Evolutionary conservation across 495 filamentous ascomycete genomes (phyloP).

Genomic region (Penicillium atrosanguineum): DNA sequence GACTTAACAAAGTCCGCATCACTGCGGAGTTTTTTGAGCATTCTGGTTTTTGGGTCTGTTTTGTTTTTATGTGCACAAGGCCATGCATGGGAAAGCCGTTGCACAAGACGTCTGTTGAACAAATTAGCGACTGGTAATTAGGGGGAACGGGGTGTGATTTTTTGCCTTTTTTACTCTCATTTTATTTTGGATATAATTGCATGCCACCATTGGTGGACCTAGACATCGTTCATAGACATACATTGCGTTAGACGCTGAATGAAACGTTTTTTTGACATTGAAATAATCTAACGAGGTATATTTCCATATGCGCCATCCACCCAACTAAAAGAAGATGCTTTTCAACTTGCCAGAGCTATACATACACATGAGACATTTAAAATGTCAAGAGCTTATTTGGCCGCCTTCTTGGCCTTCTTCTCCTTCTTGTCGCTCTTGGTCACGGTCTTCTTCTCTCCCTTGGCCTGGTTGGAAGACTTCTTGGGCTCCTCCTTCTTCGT

Average conservation of each 20-base stretch:
- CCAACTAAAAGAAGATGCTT: slow-evolving; percentile 29
- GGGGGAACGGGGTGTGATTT: neutral
- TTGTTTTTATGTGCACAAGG: neutral
- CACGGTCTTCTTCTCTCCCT: slow-evolving; percentile 18
- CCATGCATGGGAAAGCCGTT: neutral
- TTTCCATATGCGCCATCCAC: slow-evolving; percentile 32
- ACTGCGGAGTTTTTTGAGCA: slow-evolving; percentile 6
- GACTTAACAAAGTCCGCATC: slow-evolving; percentile 26
- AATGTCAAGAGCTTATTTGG: slow-evolving; percentile 29
- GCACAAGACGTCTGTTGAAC: neutral
- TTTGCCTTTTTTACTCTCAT: neutral
- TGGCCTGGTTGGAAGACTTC: slow-evolving; percentile 14
- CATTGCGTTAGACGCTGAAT: neutral
- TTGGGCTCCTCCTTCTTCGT: slow-evolving; percentile 10
- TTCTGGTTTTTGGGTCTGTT: slow-evolving; percentile 11
- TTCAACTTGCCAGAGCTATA: slow-evolving; percentile 30
- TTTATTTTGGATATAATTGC: slow-evolving; percentile 12
- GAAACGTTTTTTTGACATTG: slow-evolving; percentile 9
- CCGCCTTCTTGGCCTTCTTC: slow-evolving; percentile 34
- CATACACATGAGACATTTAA: slow-evolving; percentile 26
- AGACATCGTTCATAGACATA: slow-evolving; percentile 7
- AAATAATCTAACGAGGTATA: slow-evolving; percentile 20
- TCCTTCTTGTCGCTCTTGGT: slow-evolving; percentile 10
- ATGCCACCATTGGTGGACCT: slow-evolving; percentile 10
- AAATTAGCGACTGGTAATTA: slow-evolving; percentile 10